A percentile compares a stretch with the other conserved stretches of the same genome.
These are phyloP conservation scores for Trichoderma cornu-damae DNA, from an alignment of 2,329 filamentous ascomycete genomes.

Conservation along the genomic window DNA sequence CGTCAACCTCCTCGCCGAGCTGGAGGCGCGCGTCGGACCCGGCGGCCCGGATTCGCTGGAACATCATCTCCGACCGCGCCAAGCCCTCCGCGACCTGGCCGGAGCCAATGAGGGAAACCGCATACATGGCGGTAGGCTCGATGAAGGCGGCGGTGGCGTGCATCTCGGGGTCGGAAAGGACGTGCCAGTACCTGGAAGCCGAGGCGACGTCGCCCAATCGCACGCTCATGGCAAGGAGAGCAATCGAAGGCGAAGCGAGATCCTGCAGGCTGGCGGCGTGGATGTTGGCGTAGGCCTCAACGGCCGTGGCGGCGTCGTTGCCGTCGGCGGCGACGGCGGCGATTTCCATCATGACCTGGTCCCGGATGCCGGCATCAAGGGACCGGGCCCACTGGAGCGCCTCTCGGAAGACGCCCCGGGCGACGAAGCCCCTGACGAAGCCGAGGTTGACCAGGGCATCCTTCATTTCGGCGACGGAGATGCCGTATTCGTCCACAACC, in stretches of 20 bases:
- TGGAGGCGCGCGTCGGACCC: slow-evolving; percentile 49
- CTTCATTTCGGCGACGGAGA: slow-evolving; percentile 58
- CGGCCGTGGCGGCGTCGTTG: slow-evolving; percentile 63
- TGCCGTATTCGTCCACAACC: slow-evolving; percentile 60
- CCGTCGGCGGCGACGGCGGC: slow-evolving; percentile 75
- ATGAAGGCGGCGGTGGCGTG: slow-evolving; percentile 62
- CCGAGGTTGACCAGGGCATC: slow-evolving; percentile 67
- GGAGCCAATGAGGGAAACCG: slow-evolving; percentile 78
- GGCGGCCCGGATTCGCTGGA: slow-evolving; percentile 68
- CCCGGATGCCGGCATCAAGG: slow-evolving; percentile 54
- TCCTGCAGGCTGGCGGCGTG: slow-evolving; percentile 43
- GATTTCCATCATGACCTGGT: slow-evolving; percentile 64
- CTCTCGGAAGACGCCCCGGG: slow-evolving; percentile 63
- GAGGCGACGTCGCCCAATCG: slow-evolving; percentile 73
- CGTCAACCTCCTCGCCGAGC: slow-evolving; percentile 75
- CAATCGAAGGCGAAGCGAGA: slow-evolving; percentile 60
- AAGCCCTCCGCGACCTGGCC: slow-evolving; percentile 80
- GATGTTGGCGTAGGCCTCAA: slow-evolving; percentile 59
- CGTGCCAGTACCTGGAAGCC: slow-evolving; percentile 75
- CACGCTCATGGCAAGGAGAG: slow-evolving; percentile 80
- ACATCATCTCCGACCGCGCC: slow-evolving; percentile 76
- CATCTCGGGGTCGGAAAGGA: slow-evolving; percentile 60
- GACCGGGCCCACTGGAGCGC: slow-evolving; percentile 68
- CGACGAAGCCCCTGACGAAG: slow-evolving; percentile 72
- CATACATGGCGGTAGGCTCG: slow-evolving; percentile 86